Base-by-base conservation (phyloP, 1,284 basidiomycete species). In the Ganoderma resinaceum region DNA sequence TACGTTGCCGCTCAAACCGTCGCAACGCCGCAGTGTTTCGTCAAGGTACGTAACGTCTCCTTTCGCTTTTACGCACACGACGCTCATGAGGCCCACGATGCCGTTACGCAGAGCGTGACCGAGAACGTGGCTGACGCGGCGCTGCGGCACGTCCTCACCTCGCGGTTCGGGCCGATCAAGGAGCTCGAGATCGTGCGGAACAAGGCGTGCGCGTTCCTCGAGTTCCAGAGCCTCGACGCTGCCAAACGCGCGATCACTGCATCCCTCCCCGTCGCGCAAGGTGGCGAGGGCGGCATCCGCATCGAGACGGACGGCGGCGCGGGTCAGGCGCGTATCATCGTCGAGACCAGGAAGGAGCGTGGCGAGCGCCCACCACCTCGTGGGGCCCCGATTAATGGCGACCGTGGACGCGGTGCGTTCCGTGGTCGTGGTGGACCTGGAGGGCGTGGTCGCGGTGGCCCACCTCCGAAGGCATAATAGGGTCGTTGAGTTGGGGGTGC, bases 191-290 rank as follows among this genome's bases (percentile, higher is more conserved):
- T 98, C 74, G 92, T 98, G 62, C 92, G 93, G 72, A 78, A 77
- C 78, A 97, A 96, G 81, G 95, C 94, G 0, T 98, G 96, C 78
- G 97, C 97, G 0, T 99, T 99, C 86, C 87, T 97, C 76, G 97
- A 99, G 80, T 99, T 97, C 82, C 81, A 80, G 43, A 84, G 83
- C 9, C 81, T 96, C 70, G 96, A 98, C 3, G 83, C 89, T 33
- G 97, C 97, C 18, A 88, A 90, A 73, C 89, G 91, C 67, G 97
- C 97, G 2, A 97, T 99, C 75, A 82, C 87, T 31, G 87, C 91
- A 3, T 93, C 90, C 49, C 80, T 96, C 61, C 85, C 88, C 1
- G 77, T 81, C 42, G 73, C 78, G 55, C 88, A 91, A 71, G 95
- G 95, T 68, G 96, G 95, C 38, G 94, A 97, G 76, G 95, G 95